Conservation (phyloP, 1,139 yeast species). For the Spencermartinsiella ligniputridi region DNA sequence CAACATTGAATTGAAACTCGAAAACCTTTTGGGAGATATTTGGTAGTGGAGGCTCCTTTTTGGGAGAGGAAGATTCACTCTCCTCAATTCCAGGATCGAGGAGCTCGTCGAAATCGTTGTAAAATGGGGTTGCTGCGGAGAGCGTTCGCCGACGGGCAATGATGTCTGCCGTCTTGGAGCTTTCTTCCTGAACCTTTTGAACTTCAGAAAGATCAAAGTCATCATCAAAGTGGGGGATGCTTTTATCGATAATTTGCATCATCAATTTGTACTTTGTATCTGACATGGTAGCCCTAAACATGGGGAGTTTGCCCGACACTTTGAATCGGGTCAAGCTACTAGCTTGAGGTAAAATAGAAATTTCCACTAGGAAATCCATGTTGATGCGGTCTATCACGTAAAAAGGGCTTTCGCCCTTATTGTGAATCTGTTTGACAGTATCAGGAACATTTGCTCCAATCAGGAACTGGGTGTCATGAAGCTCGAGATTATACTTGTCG, state of each 20-base stretch:
- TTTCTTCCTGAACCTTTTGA: background rate
- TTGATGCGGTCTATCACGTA: slow-evolving; percentile 72
- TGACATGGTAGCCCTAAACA: slow-evolving; percentile 63
- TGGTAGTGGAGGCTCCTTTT: slow-evolving; percentile 4
- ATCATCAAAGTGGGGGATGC: slow-evolving; percentile 57
- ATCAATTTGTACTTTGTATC: slow-evolving; percentile 88
- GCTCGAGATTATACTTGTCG: slow-evolving; percentile 71
- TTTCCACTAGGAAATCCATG: slow-evolving; percentile 66
- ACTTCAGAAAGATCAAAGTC: slow-evolving; percentile 26
- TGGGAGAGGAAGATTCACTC: background rate
- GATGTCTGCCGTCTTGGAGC: background rate
- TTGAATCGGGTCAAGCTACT: slow-evolving; percentile 65
- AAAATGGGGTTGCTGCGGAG: slow-evolving; percentile 2
- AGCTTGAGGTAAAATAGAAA: slow-evolving; percentile 83
- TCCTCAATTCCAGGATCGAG: slow-evolving; percentile 3
- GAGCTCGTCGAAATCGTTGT: slow-evolving; percentile 4
- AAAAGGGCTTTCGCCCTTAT: slow-evolving; percentile 37
- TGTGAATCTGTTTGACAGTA: slow-evolving; percentile 51
- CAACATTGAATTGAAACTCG: slow-evolving; percentile 69
- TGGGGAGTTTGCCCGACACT: slow-evolving; percentile 78
- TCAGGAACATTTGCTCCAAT: slow-evolving; percentile 79
- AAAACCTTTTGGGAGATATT: slow-evolving; percentile 50
- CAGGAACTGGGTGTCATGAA: slow-evolving; percentile 83
- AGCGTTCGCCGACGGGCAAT: slow-evolving; percentile 2
- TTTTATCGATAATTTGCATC: slow-evolving; percentile 68